Evolutionary conservation across 2,329 filamentous ascomycete genomes (phyloP).

Genomic region (Rhinocladiella mackenziei): DNA sequence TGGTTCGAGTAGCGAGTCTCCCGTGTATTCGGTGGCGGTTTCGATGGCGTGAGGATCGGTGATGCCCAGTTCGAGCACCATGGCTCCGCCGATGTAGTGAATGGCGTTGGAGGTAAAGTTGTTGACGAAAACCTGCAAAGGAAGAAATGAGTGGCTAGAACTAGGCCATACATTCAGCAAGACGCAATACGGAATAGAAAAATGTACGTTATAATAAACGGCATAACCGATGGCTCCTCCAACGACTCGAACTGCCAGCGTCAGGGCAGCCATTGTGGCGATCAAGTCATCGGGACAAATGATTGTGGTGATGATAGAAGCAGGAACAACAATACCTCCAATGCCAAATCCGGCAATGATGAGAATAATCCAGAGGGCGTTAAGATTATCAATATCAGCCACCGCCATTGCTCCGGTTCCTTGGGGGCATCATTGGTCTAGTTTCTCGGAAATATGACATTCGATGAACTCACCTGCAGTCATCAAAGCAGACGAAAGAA

Average conservation of each 20-base stretch:
- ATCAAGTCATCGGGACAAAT: constrained; percentile 67
- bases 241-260: constrained; percentile 64
- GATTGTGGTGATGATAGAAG: constrained; percentile 64
- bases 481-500: constrained; percentile 59
- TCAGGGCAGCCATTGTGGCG: constrained; percentile 64
- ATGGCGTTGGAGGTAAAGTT: constrained; percentile 46
- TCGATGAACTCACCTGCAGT: too few relatives aligned
- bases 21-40: constrained; percentile 52
- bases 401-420: constrained; percentile 53
- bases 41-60: constrained; percentile 46
- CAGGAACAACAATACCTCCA: constrained; percentile 64
- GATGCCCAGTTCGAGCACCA: constrained; percentile 49
- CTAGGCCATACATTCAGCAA: too few relatives aligned
- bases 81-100: constrained; percentile 49
- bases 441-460: too few relatives aligned
- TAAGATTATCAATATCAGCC: constrained; percentile 51
- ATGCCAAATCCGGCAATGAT: constrained; percentile 61
- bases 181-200: too few relatives aligned
- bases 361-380: constrained; percentile 56
- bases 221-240: constrained; percentile 63
- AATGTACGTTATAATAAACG: constrained; percentile 55
- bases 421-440: too few relatives aligned
- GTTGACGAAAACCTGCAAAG: constrained; percentile 44
- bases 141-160: too few relatives aligned
- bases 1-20: constrained; percentile 51